Conservation (phyloP, 306 rosid genomes). For the Begonia loranthoides region DNA sequence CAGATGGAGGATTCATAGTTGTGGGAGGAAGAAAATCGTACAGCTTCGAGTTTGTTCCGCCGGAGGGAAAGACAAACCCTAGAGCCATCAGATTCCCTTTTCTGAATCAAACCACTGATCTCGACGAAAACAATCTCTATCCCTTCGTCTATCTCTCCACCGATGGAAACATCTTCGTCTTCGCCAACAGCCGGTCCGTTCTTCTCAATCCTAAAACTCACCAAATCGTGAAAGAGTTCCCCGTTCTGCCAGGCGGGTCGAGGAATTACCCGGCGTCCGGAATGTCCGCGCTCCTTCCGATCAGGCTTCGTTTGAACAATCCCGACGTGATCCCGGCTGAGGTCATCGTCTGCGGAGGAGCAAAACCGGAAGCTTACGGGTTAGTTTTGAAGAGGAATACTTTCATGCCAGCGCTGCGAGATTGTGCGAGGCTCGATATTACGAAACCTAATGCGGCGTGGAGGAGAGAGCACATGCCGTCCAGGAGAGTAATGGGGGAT, state of each 20-base stretch:
- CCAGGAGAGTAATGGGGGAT: conserved; percentile 69
- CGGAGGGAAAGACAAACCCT: conserved; percentile 11
- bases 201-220: conserved; percentile 34
- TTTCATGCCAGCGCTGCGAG: conserved; percentile 35
- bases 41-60: conserved; percentile 52
- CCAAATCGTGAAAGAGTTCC: conserved; percentile 34
- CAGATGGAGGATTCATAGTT: conserved; percentile 37
- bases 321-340: conserved; percentile 15
- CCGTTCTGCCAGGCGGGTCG: conserved; percentile 42
- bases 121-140: conserved; percentile 85
- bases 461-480: conserved; percentile 57
- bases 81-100: conserved; percentile 24
- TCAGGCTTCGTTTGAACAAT: conserved; percentile 18
- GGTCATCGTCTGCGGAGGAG: conserved; percentile 76
- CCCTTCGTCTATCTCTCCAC: conserved; percentile 52
- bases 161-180: conserved; percentile 66
- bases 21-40: conserved; percentile 64
- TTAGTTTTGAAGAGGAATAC: conserved; percentile 9
- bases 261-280: conserved; percentile 86
- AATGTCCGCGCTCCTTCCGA: conserved; percentile 63
- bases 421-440: conserved; percentile 40
- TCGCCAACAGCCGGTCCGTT: conserved; percentile 69
- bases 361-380: conserved; percentile 28
- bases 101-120: conserved; percentile 57
- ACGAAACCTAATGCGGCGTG: conserved; percentile 34